Evolutionary conservation across 305 asterid genomes (phyloP).

Genomic region (Solanum aculeatissimum): DNA sequence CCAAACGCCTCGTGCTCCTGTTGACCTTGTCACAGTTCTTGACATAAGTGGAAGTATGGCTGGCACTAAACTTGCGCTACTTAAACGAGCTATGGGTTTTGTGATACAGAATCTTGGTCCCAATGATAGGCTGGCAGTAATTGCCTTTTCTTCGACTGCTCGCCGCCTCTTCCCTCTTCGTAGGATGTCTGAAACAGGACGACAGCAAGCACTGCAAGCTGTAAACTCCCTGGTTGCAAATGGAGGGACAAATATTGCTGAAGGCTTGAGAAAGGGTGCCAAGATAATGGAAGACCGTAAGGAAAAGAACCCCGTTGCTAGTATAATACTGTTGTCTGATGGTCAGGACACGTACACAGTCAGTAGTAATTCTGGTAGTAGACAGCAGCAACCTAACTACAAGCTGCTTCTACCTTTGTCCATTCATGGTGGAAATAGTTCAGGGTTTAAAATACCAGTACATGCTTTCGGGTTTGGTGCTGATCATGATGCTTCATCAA

Average conservation of each 20-base stretch:
- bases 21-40: slow-evolving; percentile 16
- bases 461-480: slow-evolving; percentile 52
- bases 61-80: slow-evolving; percentile 16
- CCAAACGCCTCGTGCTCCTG: slow-evolving; percentile 9
- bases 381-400: neutral
- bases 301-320: slow-evolving; percentile 19
- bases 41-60: slow-evolving; percentile 19
- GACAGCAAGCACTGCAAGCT: slow-evolving; percentile 25
- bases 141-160: slow-evolving; percentile 23
- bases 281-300: slow-evolving; percentile 31
- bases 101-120: slow-evolving; percentile 39
- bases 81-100: slow-evolving; percentile 33
- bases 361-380: neutral
- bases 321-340: slow-evolving; percentile 48
- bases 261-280: slow-evolving; percentile 36
- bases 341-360: slow-evolving; percentile 32
- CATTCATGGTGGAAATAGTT: neutral
- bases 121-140: slow-evolving; percentile 34
- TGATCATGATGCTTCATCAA: slow-evolving; percentile 43
- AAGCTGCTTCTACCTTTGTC: slow-evolving; percentile 3
- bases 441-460: slow-evolving; percentile 20
- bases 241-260: slow-evolving; percentile 38
- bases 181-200: slow-evolving; percentile 33
- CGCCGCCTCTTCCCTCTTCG: slow-evolving; percentile 20
- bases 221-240: slow-evolving; percentile 7